A percentile compares a stretch with the other conserved stretches of the same genome.
Evolutionary conservation across 164 flowering plant genomes (phyloP).

Genomic region (Dillenia suffruticosa): DNA sequence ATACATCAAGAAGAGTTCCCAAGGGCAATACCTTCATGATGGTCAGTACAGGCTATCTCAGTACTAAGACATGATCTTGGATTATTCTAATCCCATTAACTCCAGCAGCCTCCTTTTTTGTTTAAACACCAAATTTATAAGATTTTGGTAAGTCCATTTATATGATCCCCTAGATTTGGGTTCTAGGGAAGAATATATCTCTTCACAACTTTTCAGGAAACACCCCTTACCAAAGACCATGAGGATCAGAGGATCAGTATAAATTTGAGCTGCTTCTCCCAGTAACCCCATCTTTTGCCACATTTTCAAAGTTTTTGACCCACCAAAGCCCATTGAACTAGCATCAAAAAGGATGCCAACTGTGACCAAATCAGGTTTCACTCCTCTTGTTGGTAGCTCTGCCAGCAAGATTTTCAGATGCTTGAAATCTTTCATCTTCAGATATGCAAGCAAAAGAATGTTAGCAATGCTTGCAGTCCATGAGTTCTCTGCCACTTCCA

Average conservation of each 20-base stretch:
- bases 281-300: constrained; percentile 48
- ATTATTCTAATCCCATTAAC: background rate
- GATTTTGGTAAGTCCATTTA: constrained; percentile 40
- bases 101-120: constrained; percentile 8
- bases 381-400: constrained; percentile 17
- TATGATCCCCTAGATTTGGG: constrained; percentile 28
- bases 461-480: constrained; percentile 41
- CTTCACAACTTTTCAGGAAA: constrained; percentile 43
- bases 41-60: too few species aligned
- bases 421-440: constrained; percentile 56
- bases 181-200: constrained; percentile 31
- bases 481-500: constrained; percentile 34
- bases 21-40: too few species aligned
- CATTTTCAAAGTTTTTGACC: constrained; percentile 13
- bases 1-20: too few species aligned
- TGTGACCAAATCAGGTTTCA: constrained; percentile 56
- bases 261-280: constrained; percentile 35
- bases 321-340: constrained; percentile 26
- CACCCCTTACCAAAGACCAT: constrained; percentile 57
- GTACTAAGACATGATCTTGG: too few species aligned
- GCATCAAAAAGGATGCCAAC: constrained; percentile 54
- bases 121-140: constrained; percentile 34
- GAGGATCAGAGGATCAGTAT: constrained; percentile 59
- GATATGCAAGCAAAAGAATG: constrained; percentile 37
- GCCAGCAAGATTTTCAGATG: constrained; percentile 25